These are phyloP conservation scores for Mangifera indica DNA, from an alignment of 345 rosid genomes.

Conservation along the genomic window DNA sequence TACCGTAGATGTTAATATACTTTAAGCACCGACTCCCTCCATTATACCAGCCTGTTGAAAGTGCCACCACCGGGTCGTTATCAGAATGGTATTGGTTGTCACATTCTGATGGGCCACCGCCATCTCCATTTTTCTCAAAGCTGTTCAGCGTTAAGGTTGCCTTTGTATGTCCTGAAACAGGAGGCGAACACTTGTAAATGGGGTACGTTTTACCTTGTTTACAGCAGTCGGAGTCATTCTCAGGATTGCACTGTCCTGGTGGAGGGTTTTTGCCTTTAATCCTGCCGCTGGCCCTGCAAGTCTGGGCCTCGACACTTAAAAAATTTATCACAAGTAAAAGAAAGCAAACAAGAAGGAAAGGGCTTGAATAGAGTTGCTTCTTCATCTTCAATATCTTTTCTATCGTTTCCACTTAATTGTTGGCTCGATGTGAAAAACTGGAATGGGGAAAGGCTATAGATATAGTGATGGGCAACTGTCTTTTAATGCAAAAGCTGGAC, in stretches of 20 bases:
- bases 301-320: neutral
- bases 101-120: slow-evolving; percentile 33
- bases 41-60: slow-evolving; percentile 34
- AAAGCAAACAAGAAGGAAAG: neutral
- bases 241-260: neutral
- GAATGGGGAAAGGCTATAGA: slow-evolving; percentile 1
- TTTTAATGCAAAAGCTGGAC: neutral
- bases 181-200: slow-evolving; percentile 26
- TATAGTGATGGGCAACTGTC: neutral
- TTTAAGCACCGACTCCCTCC: slow-evolving; percentile 18
- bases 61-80: slow-evolving; percentile 21
- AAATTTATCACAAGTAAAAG: neutral
- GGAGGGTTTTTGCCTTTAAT: slow-evolving; percentile 22
- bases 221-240: slow-evolving; percentile 18
- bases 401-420: neutral
- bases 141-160: slow-evolving; percentile 26
- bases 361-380: neutral
- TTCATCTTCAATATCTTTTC: neutral
- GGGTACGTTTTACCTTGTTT: slow-evolving; percentile 13
- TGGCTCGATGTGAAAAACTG: slow-evolving; percentile 2
- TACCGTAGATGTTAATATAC: slow-evolving; percentile 19
- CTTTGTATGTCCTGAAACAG: slow-evolving; percentile 16
- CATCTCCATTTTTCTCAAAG: slow-evolving; percentile 22
- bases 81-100: slow-evolving; percentile 22
- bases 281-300: slow-evolving; percentile 24